Base-by-base conservation (phyloP, 1,284 basidiomycete species). In the Gomphus bonarii region DNA sequence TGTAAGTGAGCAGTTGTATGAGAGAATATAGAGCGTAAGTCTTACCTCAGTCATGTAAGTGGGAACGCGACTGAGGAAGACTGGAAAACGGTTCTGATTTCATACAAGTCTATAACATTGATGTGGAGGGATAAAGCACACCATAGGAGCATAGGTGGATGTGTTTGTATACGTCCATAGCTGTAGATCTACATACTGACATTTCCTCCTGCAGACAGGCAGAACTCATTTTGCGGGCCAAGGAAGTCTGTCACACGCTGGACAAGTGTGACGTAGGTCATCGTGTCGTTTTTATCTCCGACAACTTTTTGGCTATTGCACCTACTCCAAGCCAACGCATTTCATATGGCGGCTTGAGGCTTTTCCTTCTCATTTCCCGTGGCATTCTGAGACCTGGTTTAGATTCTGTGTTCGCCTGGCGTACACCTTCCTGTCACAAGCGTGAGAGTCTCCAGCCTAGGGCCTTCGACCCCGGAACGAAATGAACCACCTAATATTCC, bases 171-270 rank as follows among this genome's bases (percentile, higher is more conserved):
- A n/a, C n/a, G n/a, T n/a, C n/a, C n/a, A n/a, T n/a, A n/a, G n/a
- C n/a, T n/a, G n/a, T n/a, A n/a, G n/a, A n/a, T n/a, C n/a, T n/a
- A n/a, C n/a, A n/a, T n/a, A n/a, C n/a, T n/a, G n/a, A n/a, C n/a
- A n/a, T n/a, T n/a, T n/a, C n/a, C 71, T 59, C 65, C 67, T 58
- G 69, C 71, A 33, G 65, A 67, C 25, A 64, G 62, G 28, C 65
- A 63, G 60, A 73, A 61, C 46, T 70, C 69, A 61, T 62, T 68
- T 60, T 69, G 40, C 58, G 58, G 22, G 60, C 57, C 2, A 63
- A 59, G 31, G 36, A 63, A 61, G 43, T 58, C 57, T 16, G 57
- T 20, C 57, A 58, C 10, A n/a, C 14, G n/a, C 31, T 14, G n/a
- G 10, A 48, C 31, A 31, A 14, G 28, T 48, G 47, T 48, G 28